Base-by-base conservation (phyloP, 192 early-diverging fungal genomes). In the Coemansia sp. region DNA sequence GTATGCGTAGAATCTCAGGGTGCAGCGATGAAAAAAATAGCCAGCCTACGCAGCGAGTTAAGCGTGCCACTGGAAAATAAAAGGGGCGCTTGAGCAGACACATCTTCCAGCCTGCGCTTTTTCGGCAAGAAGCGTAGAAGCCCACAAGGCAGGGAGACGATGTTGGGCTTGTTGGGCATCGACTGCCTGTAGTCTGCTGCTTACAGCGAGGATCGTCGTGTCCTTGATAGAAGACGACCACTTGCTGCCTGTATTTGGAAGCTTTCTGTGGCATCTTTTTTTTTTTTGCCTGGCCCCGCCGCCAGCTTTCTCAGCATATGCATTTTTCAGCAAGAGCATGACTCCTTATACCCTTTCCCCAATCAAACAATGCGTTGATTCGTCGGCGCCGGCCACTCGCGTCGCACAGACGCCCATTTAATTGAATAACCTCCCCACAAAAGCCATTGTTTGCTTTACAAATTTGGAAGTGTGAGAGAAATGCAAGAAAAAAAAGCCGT, bases 381-480 rank as follows among this genome's bases (percentile, higher is more conserved):
- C 17, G 22, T 15, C 55, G 55, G 55, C 55, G 34, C 55, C 22
- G 55, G 34, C 55, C 55, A 57, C 55, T 57, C 55, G 34, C 32
- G 55, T 57, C 55, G 55, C 55, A 57, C 55, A 57, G 55, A 57
- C 55, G 34, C 28, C 55, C 55, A 4, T 48, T 48, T 48, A 48
- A 48, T 14, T 57, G 55, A 57, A 57, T 35, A 33, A 5, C 14
- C 22, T 22, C 53, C 22, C 53, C 53, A 20, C 53, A 56, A 33
- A 56, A 56, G 2, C n/a, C 5, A 34, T 15, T 57, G 55, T 34
- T 57, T 34, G 34, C 32, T 34, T 34, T 32, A 57, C 55, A 35
- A 57, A 57, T 12, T 3, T 4, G 12, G n/a, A 35, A 34, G 34
- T 34, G 55, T 57, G 55, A 57, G 55, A 57, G 34, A 57, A 57